Conservation (phyloP, 345 rosid species). For the Eucalyptus cladocalyx region DNA sequence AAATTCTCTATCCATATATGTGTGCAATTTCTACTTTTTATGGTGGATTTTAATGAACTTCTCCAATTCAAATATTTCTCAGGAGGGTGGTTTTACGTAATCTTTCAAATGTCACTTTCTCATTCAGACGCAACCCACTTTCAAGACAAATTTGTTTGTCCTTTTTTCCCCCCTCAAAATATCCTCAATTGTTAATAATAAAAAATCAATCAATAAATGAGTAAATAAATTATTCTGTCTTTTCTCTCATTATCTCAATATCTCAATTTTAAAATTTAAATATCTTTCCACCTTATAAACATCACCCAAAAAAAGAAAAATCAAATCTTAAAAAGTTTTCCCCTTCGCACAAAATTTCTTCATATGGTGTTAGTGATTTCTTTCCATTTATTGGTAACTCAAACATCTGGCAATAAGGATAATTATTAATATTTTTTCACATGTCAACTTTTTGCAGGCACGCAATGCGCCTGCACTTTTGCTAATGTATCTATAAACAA, state of each 20-base stretch:
- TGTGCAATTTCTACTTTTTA: background rate
- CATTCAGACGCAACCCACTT: too few species aligned
- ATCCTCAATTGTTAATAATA: background rate
- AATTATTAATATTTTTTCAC: too few species aligned
- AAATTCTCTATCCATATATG: background rate
- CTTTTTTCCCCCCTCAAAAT: background rate
- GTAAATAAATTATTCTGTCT: background rate
- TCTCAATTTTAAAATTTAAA: too few species aligned
- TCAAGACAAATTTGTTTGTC: too few species aligned
- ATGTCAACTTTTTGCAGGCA: background rate
- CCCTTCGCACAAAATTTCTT: background rate
- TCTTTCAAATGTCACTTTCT: too few species aligned
- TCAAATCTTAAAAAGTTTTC: background rate
- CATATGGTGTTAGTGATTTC: too few species aligned
- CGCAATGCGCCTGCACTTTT: background rate
- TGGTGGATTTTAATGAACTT: background rate
- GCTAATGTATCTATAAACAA: background rate
- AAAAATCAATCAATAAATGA: background rate
- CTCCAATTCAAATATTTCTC: background rate
- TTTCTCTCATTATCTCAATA: background rate
- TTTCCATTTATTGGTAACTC: too few species aligned
- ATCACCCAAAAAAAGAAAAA: too few species aligned
- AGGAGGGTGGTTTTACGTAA: background rate
- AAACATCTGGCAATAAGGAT: background rate
- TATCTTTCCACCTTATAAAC: background rate